These are phyloP conservation scores for Coniochaeta prunicola DNA, from an alignment of 2,329 filamentous ascomycete genomes.

Conservation along the genomic window DNA sequence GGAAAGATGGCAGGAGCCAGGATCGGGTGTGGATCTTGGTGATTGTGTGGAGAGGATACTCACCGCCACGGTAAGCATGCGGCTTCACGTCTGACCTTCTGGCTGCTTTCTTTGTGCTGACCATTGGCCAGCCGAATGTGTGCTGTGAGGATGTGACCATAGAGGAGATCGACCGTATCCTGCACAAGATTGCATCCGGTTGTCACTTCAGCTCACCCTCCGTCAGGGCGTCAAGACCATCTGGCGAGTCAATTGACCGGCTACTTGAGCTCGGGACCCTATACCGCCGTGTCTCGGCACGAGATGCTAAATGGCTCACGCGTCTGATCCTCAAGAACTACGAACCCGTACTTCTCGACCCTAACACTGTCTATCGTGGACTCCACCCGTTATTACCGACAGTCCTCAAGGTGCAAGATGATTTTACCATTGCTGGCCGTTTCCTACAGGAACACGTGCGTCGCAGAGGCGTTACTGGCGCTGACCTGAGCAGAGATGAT, in stretches of 20 bases:
- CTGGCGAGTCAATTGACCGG: slow-evolving; percentile 16
- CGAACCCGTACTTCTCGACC: slow-evolving; percentile 57
- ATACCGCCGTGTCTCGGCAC: slow-evolving; percentile 53
- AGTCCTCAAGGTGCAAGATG: slow-evolving; percentile 62
- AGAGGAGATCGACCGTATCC: slow-evolving; percentile 62
- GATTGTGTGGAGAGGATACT: slow-evolving; percentile 63
- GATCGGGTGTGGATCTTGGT: slow-evolving; percentile 58
- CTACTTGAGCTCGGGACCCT: slow-evolving; percentile 45
- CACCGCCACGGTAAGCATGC: slow-evolving; percentile 43
- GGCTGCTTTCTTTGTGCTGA: slow-evolving; percentile 16
- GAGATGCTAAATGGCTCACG: slow-evolving; percentile 82
- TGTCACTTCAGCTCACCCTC: slow-evolving; percentile 64
- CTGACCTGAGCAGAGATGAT: slow-evolving; percentile 7
- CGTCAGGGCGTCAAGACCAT: slow-evolving; percentile 34
- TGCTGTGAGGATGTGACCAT: slow-evolving; percentile 42
- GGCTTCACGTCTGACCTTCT: neutral
- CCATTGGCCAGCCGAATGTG: slow-evolving; percentile 12
- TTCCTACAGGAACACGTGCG: slow-evolving; percentile 36
- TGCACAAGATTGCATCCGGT: slow-evolving; percentile 60
- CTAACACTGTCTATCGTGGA: slow-evolving; percentile 42
- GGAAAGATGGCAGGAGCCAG: slow-evolving; percentile 51
- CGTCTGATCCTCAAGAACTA: slow-evolving; percentile 73
- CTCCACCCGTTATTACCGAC: slow-evolving; percentile 66
- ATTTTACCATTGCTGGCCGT: slow-evolving; percentile 53
- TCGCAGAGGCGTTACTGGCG: slow-evolving; percentile 17